Evolutionary conservation across 225 moss, liverwort and hornwort species (phyloP), one percentile per base, ranked within the genome.

Genomic region (Bryum argenteum): DNA sequence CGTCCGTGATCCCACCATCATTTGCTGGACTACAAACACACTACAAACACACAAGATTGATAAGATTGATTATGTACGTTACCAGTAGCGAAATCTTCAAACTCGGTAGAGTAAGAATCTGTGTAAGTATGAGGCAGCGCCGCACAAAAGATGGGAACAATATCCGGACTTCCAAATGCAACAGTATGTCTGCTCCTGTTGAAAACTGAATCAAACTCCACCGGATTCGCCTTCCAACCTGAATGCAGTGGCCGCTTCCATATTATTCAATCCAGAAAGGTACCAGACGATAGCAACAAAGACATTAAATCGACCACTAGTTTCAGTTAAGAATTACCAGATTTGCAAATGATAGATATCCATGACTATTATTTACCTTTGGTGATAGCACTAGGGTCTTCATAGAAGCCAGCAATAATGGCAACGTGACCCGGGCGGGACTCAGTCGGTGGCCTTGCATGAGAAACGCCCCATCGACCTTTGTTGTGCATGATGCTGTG

Each of bases 171-270:
- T 72, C 97, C 97, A 33, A 92, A 98, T 21, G 97, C 94, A 61
- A 98, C 85, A 1, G 92, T 98, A 50, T 90, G 85, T 66, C 91
- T 92, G 70, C 97, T 98, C 71, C 94, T 94, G 81, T 98, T 98
- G 76, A 98, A 94, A 48, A 98, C 94, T 65, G 97, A 94, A 82
- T 98, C 97, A 56, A 98, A 98, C 82, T 94, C 97, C 66, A 98
- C 97, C 20, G 97, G 97, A 77, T 98, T 98, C 70, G 97, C 97
- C 80, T 98, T 98, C 97, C 97, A 98, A 70, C 97, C 97, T 98
- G 33, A 33, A 6, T 33, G 33, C 5, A 33, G 4, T 33, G 5
- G 65, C 59, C 75, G 77, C 58, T 14, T 58, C 54, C 33, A 33
- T 33, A 33, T 33, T 33, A 33, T 3, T 33, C 33, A 33, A 33